phyloP scores from a whole-genome alignment of 495 filamentous ascomycete genomes.

The Cercophora newfieldiana region DNA sequence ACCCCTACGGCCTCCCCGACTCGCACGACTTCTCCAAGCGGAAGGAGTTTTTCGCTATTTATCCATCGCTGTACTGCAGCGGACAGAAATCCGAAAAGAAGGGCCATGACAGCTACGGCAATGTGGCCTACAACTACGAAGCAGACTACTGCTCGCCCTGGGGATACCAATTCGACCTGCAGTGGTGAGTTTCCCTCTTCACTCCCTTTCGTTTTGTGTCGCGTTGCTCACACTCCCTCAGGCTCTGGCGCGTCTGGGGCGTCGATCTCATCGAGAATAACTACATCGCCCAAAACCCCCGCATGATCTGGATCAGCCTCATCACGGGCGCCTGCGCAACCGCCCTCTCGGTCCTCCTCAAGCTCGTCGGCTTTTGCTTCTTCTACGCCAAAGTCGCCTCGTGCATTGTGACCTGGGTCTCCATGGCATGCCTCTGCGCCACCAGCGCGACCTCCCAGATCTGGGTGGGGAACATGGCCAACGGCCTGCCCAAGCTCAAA shows the following conservation, averaged over 20 bases:
- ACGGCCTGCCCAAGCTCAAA: background rate
- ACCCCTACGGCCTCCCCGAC: constrained; percentile 13
- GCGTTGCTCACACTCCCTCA: background rate
- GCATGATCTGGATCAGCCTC: constrained; percentile 8
- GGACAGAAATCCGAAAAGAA: constrained; percentile 2
- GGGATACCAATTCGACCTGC: constrained; percentile 16
- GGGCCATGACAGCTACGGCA: background rate
- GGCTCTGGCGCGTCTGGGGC: constrained; percentile 14
- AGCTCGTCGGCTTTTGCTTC: background rate
- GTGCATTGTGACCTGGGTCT: background rate
- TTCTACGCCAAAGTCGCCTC: constrained; percentile 1
- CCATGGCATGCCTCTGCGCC: background rate
- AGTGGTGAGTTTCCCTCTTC: constrained; percentile 4
- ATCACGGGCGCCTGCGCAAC: background rate
- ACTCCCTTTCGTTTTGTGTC: background rate
- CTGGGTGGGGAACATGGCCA: background rate
- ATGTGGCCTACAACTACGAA: background rate
- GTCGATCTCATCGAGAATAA: constrained; percentile 9
- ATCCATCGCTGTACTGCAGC: constrained; percentile 17
- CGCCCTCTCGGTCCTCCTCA: background rate
- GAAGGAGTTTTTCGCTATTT: constrained; percentile 18
- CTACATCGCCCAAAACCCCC: constrained; percentile 9
- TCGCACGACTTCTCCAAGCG: constrained; percentile 7
- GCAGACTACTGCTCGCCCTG: constrained; percentile 16
- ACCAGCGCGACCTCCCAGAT: background rate